Percentiles rank a stretch among this genome's conserved stretches.
Conservation (phyloP, 192 early-diverging fungal species). For the Pecoramyces ruminantium region DNA sequence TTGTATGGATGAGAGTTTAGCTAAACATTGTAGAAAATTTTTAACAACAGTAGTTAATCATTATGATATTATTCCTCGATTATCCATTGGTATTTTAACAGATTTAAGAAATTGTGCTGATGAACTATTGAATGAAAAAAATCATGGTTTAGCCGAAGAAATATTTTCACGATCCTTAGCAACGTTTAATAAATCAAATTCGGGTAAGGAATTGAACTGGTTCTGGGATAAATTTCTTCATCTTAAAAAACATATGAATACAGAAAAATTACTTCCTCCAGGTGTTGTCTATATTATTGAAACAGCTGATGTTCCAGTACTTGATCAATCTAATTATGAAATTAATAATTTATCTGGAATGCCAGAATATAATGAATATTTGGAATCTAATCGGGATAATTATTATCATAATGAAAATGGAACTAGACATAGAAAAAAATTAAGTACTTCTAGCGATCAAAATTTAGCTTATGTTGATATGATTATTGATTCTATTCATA, state of each 20-base stretch:
- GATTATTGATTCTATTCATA: not conserved
- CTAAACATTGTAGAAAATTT: constrained; percentile 47
- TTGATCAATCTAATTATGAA: not conserved
- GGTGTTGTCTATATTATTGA: not conserved
- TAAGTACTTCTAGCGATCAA: not conserved
- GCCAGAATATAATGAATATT: not conserved
- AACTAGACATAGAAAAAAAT: not conserved
- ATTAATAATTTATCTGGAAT: not conserved
- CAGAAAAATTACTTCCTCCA: not conserved
- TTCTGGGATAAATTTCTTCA: not conserved
- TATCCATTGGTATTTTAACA: constrained; percentile 56
- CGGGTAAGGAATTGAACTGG: not conserved
- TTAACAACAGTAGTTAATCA: constrained; percentile 70
- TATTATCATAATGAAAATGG: too few species aligned
- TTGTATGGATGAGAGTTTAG: constrained; percentile 47
- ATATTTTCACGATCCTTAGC: not conserved
- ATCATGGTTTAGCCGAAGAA: not conserved
- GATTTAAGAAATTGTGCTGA: constrained; percentile 19
- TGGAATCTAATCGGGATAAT: not conserved
- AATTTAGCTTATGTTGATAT: not conserved
- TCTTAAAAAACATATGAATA: not conserved
- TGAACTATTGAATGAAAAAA: not conserved
- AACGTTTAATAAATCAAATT: not conserved
- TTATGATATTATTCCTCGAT: constrained; percentile 55
- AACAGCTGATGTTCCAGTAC: not conserved